Percentiles rank a stretch among this genome's conserved stretches.
Evolutionary conservation across 176 grass and related monocot species (phyloP).

Genomic region (Triticum timopheevii): DNA sequence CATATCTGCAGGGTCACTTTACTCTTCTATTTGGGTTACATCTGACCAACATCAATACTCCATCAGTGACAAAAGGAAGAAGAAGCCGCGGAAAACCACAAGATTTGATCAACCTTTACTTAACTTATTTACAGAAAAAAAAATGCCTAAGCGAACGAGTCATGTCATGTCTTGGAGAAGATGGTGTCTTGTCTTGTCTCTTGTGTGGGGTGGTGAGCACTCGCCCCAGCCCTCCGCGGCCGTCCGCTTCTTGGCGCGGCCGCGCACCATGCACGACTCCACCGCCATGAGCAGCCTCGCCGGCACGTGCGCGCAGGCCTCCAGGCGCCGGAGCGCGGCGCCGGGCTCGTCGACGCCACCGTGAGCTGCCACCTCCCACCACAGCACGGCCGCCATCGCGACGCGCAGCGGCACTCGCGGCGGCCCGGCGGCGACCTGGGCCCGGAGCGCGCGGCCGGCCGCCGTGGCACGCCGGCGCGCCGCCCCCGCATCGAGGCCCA

Average conservation of each 20-base stretch:
- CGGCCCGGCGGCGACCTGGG: neutral
- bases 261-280: slow-evolving; percentile 35
- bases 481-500: slow-evolving; percentile 7
- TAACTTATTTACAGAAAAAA: no score
- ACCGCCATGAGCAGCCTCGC: slow-evolving; percentile 23
- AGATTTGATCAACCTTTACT: no score
- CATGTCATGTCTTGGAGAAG: neutral
- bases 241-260: slow-evolving; percentile 16
- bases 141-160: no score
- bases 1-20: no score
- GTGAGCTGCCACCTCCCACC: slow-evolving; percentile 25
- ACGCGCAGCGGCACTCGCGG: slow-evolving; percentile 27
- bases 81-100: no score
- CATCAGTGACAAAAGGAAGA: no score
- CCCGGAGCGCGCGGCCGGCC: slow-evolving; percentile 6
- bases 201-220: neutral
- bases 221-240: slow-evolving; percentile 58
- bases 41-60: no score
- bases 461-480: neutral
- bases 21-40: no score
- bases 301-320: slow-evolving; percentile 47
- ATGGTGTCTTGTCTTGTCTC: neutral
- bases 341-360: neutral
- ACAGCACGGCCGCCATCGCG: slow-evolving; percentile 45
- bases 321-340: slow-evolving; percentile 27